Evolutionary conservation across 495 filamentous ascomycete genomes (phyloP), one percentile per base, ranked within the genome.

Genomic region (Clohesyomyces aquaticus): DNA sequence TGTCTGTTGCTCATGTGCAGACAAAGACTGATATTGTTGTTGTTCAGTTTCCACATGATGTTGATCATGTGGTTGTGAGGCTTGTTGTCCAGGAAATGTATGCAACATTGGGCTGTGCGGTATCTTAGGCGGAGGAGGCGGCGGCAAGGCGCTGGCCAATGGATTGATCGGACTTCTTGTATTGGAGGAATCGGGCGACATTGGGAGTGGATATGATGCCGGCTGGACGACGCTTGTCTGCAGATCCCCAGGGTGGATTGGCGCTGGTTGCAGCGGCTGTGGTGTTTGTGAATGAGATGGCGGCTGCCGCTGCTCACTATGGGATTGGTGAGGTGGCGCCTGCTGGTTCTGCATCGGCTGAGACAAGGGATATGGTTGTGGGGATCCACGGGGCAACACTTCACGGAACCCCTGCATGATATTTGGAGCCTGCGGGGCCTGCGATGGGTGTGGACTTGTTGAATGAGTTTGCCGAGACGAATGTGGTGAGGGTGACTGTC

Each of bases 171-270:
- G 64, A 45, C 58, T 66, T 32, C 25, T 61, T 19, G 43, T 19
- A 21, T 25, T 50, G 25, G 45, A 35, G n/a, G 59, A 32, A 22
- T 32, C 47, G 4, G 67, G 68, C 8, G 64, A 71, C 25, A 21
- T 63, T 21, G 68, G 68, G 1, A 71, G 60, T 11, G 68, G 64
- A 49, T 59, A 70, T 18, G 59, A 10, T 16, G 67, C 58, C 11
- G 67, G 63, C 14, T 27, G 57, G 8, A 43, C 25, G 18, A 27
- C 42, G 14, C 32, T 14, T 6, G 6, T 38, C 32, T 38, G 32
- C 6, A 38, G 6, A 23, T 65, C 61, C 3, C 46, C 58, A 1
- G 66, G 60, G 28, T 61, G 66, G 28, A 65, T 53, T 9, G 62
- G 61, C 4, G 53, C 50, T 27, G 61, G 66, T 43, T 65, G 61